A percentile compares a stretch with the other conserved stretches of the same genome.
Evolutionary conservation across 768 basidiomycete species (phyloP).

Genomic region (Termitomyces bulborhizus): DNA sequence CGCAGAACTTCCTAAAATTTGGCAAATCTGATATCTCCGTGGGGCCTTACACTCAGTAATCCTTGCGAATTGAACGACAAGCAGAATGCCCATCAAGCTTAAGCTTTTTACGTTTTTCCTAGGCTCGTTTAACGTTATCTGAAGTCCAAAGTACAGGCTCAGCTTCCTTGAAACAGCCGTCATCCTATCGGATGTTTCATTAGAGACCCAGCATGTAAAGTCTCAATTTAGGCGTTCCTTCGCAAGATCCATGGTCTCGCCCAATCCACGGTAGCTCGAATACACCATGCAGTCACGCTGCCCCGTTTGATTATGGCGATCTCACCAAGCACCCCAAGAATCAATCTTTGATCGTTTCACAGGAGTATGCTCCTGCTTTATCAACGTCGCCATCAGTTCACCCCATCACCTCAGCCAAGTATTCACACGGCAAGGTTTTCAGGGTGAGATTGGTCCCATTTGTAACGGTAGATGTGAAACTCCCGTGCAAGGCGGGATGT

Average conservation of each 20-base stretch:
- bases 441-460: not conserved
- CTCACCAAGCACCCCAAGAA: not conserved
- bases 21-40: too few species aligned
- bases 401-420: not conserved
- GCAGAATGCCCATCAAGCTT: not conserved
- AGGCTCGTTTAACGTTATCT: not conserved
- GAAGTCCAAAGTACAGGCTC: not conserved
- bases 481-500: not conserved
- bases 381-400: not conserved
- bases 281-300: not conserved
- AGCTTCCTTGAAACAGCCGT: not conserved
- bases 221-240: not conserved
- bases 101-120: not conserved
- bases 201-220: not conserved
- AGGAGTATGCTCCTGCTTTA: not conserved
- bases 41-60: not conserved
- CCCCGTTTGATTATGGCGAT: not conserved
- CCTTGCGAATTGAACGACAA: not conserved
- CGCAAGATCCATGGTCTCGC: not conserved
- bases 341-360: not conserved
- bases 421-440: not conserved
- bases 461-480: not conserved
- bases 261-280: not conserved
- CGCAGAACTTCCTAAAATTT: not conserved
- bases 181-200: slow-evolving; percentile 3